phyloP scores from a whole-genome alignment of 192 early-diverging fungal species.

The Lunasporangiospora selenospora region DNA sequence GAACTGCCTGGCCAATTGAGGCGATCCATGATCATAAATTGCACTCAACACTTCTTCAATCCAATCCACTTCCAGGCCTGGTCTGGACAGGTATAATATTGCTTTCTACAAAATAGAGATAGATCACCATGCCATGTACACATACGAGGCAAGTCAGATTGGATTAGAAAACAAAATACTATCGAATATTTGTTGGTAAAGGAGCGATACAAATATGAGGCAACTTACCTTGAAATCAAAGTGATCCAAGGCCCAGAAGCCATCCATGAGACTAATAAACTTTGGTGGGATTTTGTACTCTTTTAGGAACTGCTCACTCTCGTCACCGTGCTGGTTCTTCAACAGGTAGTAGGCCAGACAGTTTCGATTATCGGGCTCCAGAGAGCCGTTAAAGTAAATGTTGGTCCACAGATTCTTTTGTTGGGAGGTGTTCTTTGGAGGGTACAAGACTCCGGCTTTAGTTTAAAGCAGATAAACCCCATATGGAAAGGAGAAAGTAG shows the following conservation, averaged over 20 bases:
- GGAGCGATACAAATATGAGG: too few species aligned
- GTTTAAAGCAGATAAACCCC: background rate
- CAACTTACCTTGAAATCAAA: conserved; percentile 40
- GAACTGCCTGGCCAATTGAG: conserved; percentile 28
- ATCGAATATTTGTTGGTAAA: too few species aligned
- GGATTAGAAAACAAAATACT: too few species aligned
- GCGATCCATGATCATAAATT: conserved; percentile 24
- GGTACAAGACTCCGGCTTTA: conserved; percentile 32
- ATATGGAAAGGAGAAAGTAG: background rate
- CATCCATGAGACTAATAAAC: conserved; percentile 45
- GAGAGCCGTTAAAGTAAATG: conserved; percentile 32
- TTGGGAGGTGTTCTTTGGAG: conserved; percentile 26
- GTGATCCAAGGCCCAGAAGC: conserved; percentile 44
- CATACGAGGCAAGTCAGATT: too few species aligned
- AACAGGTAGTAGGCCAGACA: conserved; percentile 41
- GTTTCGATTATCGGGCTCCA: conserved; percentile 41
- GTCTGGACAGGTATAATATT: conserved; percentile 33
- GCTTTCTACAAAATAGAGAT: conserved; percentile 20
- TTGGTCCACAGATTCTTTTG: conserved; percentile 45
- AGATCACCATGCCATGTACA: too few species aligned
- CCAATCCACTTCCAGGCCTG: conserved; percentile 44
- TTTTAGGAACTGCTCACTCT: conserved; percentile 31
- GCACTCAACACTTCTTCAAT: conserved; percentile 39
- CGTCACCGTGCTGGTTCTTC: conserved; percentile 32
- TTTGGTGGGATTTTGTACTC: conserved; percentile 37